Conservation (phyloP, 805 yeast genomes). For the Kuraishia borneana region DNA sequence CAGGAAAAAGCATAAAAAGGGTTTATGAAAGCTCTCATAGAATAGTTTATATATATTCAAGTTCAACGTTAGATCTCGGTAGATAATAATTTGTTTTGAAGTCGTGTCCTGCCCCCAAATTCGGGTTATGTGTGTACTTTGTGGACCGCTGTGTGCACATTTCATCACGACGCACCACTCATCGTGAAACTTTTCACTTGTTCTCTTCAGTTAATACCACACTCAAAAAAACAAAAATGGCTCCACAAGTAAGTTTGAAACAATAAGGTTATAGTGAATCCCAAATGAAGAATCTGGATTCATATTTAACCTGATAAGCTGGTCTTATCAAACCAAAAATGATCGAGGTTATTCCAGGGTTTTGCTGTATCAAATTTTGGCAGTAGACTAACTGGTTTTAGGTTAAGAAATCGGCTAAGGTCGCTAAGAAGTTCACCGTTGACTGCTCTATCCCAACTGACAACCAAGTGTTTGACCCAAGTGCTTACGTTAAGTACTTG, state of each 20-base stretch:
- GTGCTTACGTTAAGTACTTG: conserved; percentile 95
- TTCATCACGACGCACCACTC: background rate
- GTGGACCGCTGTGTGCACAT: background rate
- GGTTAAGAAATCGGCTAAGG: conserved; percentile 70
- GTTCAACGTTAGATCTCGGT: too few relatives aligned
- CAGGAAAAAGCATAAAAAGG: too few relatives aligned
- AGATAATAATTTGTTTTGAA: too few relatives aligned
- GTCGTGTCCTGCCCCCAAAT: too few relatives aligned
- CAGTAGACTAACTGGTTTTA: conserved; percentile 65
- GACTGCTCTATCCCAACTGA: conserved; percentile 97
- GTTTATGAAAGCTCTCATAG: too few relatives aligned
- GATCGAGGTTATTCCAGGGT: conserved; percentile 23
- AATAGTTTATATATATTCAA: too few relatives aligned
- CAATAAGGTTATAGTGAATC: conserved; percentile 7
- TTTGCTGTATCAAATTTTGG: conserved; percentile 34
- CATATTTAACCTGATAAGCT: conserved; percentile 7
- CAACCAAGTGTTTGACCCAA: conserved; percentile 95
- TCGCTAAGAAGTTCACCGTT: conserved; percentile 83
- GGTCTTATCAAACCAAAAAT: conserved; percentile 20
- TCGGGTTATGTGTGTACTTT: background rate
- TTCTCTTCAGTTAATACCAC: background rate
- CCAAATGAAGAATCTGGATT: conserved; percentile 4
- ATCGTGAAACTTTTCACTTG: background rate
- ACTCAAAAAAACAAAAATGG: conserved; percentile 36
- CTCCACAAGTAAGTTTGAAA: conserved; percentile 74